Percentiles rank a stretch among this genome's conserved stretches.
These are phyloP conservation scores for Trichoderma orchidacearum DNA, from an alignment of 495 filamentous ascomycete genomes.

Conservation along the genomic window DNA sequence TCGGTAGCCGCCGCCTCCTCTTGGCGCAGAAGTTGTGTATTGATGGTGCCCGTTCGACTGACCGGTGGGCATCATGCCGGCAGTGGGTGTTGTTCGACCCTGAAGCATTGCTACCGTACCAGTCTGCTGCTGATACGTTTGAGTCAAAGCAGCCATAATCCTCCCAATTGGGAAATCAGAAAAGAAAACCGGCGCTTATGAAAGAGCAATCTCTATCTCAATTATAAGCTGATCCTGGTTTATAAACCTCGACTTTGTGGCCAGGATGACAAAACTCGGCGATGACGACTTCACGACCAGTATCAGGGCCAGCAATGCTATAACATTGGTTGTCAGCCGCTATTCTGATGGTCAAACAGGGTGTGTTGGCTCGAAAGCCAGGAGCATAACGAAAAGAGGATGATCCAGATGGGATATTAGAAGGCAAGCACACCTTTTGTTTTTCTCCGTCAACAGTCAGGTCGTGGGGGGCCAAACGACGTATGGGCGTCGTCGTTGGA, in stretches of 20 bases:
- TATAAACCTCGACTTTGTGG: no score
- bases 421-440: background rate
- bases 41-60: slow-evolving; percentile 2
- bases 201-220: background rate
- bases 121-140: slow-evolving; percentile 74
- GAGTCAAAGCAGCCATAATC: slow-evolving; percentile 82
- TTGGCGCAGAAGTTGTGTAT: slow-evolving; percentile 26
- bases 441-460: no score
- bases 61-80: slow-evolving; percentile 44
- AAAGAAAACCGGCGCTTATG: background rate
- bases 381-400: background rate
- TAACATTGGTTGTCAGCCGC: background rate
- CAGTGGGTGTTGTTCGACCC: slow-evolving; percentile 57
- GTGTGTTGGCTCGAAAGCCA: background rate
- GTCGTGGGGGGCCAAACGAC: no score
- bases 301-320: background rate
- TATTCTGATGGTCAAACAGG: background rate
- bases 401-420: background rate
- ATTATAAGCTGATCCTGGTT: background rate
- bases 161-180: background rate
- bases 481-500: no score
- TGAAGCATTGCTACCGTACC: slow-evolving; percentile 73
- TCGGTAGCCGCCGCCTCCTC: slow-evolving; percentile 29
- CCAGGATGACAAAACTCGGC: background rate
- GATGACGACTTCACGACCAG: background rate